Conservation (phyloP, 495 filamentous ascomycete species). For the Neurospora sp. region DNA sequence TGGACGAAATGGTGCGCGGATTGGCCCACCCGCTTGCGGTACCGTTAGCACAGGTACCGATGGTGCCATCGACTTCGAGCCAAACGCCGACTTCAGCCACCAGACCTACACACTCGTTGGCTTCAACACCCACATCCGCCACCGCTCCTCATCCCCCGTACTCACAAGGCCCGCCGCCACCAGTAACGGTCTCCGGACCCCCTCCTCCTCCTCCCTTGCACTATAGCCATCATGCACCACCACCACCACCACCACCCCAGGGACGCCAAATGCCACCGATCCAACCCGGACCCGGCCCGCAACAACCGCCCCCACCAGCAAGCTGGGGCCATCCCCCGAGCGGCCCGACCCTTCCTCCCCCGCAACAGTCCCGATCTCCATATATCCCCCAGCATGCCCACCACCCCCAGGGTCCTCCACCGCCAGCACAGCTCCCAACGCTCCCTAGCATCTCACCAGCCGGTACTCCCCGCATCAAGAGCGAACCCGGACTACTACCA, state of each 20-base stretch:
- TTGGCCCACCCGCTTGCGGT: conserved; percentile 5
- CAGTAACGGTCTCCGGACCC: neutral
- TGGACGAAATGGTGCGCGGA: conserved; percentile 16
- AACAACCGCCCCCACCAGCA: neutral
- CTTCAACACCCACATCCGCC: neutral
- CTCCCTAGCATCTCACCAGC: neutral
- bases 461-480: neutral
- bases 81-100: neutral
- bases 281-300: neutral
- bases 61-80: neutral
- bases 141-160: neutral
- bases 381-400: neutral
- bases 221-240: neutral
- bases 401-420: neutral
- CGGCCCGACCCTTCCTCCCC: neutral
- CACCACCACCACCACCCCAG: neutral
- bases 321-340: neutral
- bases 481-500: neutral
- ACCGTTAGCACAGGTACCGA: neutral
- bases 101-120: neutral
- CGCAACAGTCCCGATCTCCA: neutral
- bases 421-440: neutral
- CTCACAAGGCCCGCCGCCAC: neutral
- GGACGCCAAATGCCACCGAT: neutral
- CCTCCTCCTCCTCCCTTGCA: neutral